A percentile compares a stretch with the other conserved stretches of the same genome.
phyloP scores from a whole-genome alignment of 805 yeast genomes.

The Metschnikowia kofuensis region DNA sequence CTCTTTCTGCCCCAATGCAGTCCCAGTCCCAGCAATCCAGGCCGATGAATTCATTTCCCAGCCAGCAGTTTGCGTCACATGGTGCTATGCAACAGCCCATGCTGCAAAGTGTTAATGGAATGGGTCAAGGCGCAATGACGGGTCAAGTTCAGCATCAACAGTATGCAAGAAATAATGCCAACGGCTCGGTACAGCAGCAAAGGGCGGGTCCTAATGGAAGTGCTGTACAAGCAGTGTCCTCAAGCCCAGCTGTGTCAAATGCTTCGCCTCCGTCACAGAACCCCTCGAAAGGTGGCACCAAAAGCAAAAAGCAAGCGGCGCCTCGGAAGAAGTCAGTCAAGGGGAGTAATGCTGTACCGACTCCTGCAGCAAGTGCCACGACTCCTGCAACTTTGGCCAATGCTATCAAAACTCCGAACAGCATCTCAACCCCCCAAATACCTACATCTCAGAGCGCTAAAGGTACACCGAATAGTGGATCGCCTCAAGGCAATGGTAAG shows the following conservation, averaged over 20 bases:
- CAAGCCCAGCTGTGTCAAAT: constrained; percentile 15
- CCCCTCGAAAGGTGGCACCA: constrained; percentile 22
- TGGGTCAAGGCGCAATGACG: constrained; percentile 1
- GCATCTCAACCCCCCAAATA: constrained; percentile 42
- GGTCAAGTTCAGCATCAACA: constrained; percentile 12
- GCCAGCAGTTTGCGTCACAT: constrained; percentile 8
- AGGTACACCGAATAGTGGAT: constrained; percentile 40
- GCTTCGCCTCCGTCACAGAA: constrained; percentile 10
- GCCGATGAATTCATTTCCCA: constrained; percentile 2
- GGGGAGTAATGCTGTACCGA: constrained; percentile 27
- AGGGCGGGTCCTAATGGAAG: constrained; percentile 6
- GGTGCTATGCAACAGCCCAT: constrained; percentile 8
- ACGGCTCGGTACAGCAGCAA: constrained; percentile 6
- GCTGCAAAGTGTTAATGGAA: constrained; percentile 8
- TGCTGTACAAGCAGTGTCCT: constrained; percentile 5
- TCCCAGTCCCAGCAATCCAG: constrained; percentile 3
- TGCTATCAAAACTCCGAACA: constrained; percentile 43
- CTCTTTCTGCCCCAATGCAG: background rate
- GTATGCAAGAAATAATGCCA: constrained; percentile 4
- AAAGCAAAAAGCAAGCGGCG: constrained; percentile 11
- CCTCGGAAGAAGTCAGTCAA: constrained; percentile 15
- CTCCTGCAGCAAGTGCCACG: constrained; percentile 35
- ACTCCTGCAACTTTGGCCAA: constrained; percentile 39
- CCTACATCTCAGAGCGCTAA: constrained; percentile 35
- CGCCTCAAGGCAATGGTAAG: constrained; percentile 23